phyloP scores from a whole-genome alignment of 176 grass and related monocot species.

The Pharus latifolius region DNA sequence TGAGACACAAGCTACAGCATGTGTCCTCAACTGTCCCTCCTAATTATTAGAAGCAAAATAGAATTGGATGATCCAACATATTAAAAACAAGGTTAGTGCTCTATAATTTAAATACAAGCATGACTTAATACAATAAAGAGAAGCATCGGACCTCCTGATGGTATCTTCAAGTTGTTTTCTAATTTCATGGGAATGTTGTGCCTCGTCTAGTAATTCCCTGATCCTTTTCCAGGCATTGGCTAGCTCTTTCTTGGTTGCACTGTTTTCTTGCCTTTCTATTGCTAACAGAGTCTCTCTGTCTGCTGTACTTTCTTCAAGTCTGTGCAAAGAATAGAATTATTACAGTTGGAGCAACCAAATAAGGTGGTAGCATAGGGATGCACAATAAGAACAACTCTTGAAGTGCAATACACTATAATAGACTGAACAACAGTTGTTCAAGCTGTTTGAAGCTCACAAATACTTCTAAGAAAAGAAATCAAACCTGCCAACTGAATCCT shows the following conservation, averaged over 20 bases:
- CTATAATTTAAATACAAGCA: too few species aligned
- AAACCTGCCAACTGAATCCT: conserved; percentile 48
- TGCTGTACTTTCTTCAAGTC: conserved; percentile 38
- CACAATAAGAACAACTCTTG: neutral
- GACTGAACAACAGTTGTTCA: neutral
- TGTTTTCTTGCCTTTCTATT: conserved; percentile 37
- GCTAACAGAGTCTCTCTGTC: conserved; percentile 43
- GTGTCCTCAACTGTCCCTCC: too few species aligned
- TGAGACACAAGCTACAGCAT: conserved; percentile 1
- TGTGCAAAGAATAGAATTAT: conserved; percentile 17
- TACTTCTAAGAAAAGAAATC: neutral
- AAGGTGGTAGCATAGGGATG: neutral
- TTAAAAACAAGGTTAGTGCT: too few species aligned
- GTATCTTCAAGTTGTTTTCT: conserved; percentile 38
- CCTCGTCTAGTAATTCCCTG: conserved; percentile 26
- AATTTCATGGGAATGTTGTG: conserved; percentile 30
- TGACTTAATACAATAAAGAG: too few species aligned
- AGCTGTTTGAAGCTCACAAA: conserved; percentile 2
- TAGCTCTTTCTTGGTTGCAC: conserved; percentile 41
- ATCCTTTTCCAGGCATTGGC: conserved; percentile 39
- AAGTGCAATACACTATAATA: neutral
- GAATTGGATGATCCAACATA: too few species aligned
- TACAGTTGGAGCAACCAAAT: neutral
- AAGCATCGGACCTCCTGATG: conserved; percentile 40
- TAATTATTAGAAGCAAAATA: too few species aligned